Evolutionary conservation across 202 grass and related monocot genomes (phyloP), one percentile per base, ranked within the genome.

Genomic region (Schoenoplectus triqueter): DNA sequence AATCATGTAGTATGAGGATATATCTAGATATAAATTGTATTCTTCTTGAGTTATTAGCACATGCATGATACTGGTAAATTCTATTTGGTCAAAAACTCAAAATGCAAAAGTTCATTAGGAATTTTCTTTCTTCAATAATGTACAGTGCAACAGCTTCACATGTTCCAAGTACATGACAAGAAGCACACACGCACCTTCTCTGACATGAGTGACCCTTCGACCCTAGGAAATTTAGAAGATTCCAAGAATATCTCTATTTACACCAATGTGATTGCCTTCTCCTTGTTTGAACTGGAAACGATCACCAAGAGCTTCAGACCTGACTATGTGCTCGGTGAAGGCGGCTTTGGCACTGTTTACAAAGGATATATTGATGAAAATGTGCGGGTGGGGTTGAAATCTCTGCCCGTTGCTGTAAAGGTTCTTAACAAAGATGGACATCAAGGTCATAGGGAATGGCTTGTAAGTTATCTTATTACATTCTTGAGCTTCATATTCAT

Each of bases 361-460:
- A 98, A 98, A 85, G 95, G 95, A 57, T 98, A 98, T 57, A 98
- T 98, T 88, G 93, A 98, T 85, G 95, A 98, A 82, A 98, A 98
- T 92, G 95, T 98, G 44, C 92, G 95, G 73, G 93, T 98, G 44
- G 91, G 95, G 47, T 86, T 98, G 64, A 98, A 98, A 86, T 92
- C 92, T 49, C 87, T 98, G 49, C 95, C 95, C 55, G 95, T 98
- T 81, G 95, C 95, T 13, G 95, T 98, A 66, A 98, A 98, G 84
- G 95, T 98, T 64, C 91, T 98, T 63, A 95, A 98, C 82, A 98
- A 98, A 80, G 95, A 98, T 84, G 95, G 95, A 62, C 91, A 98
- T 84, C 95, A 98, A 89, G 95, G 95, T 10, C 95, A 98, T 73
- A 87, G 90, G 89, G 95, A 98, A 95, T 98, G 95, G 95, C 95